Base-by-base conservation (phyloP, 495 filamentous ascomycete species). In the Penicillium macrosclerotiorum region DNA sequence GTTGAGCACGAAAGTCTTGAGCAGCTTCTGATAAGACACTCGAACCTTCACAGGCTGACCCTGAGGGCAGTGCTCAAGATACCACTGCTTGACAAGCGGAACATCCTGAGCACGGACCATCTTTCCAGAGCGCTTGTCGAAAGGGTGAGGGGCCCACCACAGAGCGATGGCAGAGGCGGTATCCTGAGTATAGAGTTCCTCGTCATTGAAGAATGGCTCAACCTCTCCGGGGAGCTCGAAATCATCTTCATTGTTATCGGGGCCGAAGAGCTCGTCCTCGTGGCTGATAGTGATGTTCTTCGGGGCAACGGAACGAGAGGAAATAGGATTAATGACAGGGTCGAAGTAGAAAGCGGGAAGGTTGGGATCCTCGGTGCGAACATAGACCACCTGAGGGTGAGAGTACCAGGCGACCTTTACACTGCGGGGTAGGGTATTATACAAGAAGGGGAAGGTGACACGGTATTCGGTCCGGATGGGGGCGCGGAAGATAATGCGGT, bases 71-170 rank as follows among this genome's bases (percentile, higher is more conserved):
- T 97, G 94, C 67, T 97, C 90, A 22, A 97, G 73, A 59, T 99
- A 99, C 89, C 90, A 97, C 61, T 97, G 94, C 68, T 99, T 99
- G 32, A 99, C 88, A 14, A 99, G 73, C 6, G 94, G 89, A 16
- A 99, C 93, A 67, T 99, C 94, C 65, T 99, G 88, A 17, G 94
- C 93, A 31, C 94, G 83, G 13, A 96, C 89, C 88, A 94, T 99
- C 52, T 83, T 83, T n/a, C 94, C 94, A n/a, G 90, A 96, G 26
- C 94, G 81, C 55, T 90, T 84, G 65, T 99, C 84, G 65, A 99
- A 99, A 1, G 94, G 94, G 59, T 87, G 94, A 23, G 94, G 94
- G 35, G 94, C 94, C 94, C 94, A 99, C 92, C 94, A 96, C 12
- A 99, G 76, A 27, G 88, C 80, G 59, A 97, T 95, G 16, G 94